Evolutionary conservation across 2,329 filamentous ascomycete genomes (phyloP).

Genomic region (Tolypocladium ophioglossoides): DNA sequence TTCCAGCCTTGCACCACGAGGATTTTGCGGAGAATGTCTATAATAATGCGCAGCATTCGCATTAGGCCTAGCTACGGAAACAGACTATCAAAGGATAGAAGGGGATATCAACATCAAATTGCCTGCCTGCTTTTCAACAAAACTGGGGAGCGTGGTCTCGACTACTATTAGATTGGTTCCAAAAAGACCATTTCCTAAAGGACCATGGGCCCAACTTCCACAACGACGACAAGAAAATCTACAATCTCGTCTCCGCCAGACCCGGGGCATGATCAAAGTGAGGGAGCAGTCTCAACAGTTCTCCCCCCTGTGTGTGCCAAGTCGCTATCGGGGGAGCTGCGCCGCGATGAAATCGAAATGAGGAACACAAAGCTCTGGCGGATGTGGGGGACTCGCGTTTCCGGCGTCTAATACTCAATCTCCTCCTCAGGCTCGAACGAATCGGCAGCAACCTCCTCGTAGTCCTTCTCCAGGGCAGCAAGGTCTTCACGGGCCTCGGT

Average conservation of each 20-base stretch:
- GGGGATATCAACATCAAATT: slow-evolving; percentile 20
- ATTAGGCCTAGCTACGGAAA: background rate
- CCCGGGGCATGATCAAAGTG: background rate
- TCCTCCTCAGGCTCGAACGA: slow-evolving; percentile 53
- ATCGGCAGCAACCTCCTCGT: slow-evolving; percentile 74
- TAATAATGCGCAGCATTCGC: background rate
- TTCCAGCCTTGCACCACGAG: background rate
- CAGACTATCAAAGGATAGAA: background rate
- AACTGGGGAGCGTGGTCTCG: background rate
- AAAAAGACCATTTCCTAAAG: background rate
- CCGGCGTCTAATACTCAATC: slow-evolving; percentile 61
- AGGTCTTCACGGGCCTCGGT: slow-evolving; percentile 79
- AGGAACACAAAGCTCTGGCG: background rate
- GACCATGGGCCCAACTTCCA: slow-evolving; percentile 6
- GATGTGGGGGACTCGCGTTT: background rate
- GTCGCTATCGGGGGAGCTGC: background rate
- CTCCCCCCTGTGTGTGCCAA: background rate
- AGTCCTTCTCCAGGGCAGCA: slow-evolving; percentile 76
- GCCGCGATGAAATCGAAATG: no score
- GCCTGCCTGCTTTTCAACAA: slow-evolving; percentile 14
- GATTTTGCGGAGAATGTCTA: background rate
- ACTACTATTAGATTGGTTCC: background rate
- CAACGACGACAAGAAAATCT: slow-evolving; percentile 8
- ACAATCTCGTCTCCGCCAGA: slow-evolving; percentile 2
- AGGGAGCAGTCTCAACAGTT: background rate